Conservation (phyloP, 805 yeast species). For the Barnettozyma salicaria region DNA sequence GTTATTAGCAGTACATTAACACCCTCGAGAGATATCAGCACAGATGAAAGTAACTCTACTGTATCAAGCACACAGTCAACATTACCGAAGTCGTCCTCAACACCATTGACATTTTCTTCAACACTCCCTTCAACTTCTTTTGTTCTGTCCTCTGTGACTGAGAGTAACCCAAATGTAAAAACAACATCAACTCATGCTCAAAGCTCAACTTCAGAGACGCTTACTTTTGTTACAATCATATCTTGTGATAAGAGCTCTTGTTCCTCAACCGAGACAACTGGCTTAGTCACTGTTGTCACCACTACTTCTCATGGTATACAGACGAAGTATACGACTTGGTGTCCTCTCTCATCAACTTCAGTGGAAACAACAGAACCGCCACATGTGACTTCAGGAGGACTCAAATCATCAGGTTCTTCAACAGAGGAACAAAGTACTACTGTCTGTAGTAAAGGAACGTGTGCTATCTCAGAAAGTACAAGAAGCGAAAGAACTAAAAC, state of each 20-base stretch:
- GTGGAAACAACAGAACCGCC: not conserved
- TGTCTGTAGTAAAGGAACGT: too few relatives aligned
- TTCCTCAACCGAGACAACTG: slow-evolving; percentile 16
- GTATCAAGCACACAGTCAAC: too few relatives aligned
- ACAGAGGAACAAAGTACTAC: too few relatives aligned
- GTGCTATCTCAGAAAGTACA: too few relatives aligned
- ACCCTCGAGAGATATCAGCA: too few relatives aligned
- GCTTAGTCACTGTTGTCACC: slow-evolving; percentile 27
- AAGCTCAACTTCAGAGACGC: slow-evolving; percentile 1
- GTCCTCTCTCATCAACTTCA: slow-evolving; percentile 14
- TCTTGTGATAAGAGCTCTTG: slow-evolving; percentile 15
- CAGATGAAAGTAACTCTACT: too few relatives aligned
- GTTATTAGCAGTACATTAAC: not conserved
- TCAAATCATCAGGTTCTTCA: not conserved
- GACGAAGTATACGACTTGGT: slow-evolving; percentile 24
- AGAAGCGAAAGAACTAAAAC: too few relatives aligned
- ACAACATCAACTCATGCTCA: not conserved
- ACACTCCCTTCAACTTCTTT: not conserved
- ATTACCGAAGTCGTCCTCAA: too few relatives aligned
- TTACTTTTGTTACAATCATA: slow-evolving; percentile 20
- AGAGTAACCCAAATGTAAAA: too few relatives aligned
- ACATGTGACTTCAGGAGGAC: too few relatives aligned
- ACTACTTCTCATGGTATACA: slow-evolving; percentile 14
- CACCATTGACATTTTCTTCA: too few relatives aligned
- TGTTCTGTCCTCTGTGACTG: too few relatives aligned